Evolutionary conservation across 2,329 filamentous ascomycete genomes (phyloP).

Genomic region (Cercospora beticola): DNA sequence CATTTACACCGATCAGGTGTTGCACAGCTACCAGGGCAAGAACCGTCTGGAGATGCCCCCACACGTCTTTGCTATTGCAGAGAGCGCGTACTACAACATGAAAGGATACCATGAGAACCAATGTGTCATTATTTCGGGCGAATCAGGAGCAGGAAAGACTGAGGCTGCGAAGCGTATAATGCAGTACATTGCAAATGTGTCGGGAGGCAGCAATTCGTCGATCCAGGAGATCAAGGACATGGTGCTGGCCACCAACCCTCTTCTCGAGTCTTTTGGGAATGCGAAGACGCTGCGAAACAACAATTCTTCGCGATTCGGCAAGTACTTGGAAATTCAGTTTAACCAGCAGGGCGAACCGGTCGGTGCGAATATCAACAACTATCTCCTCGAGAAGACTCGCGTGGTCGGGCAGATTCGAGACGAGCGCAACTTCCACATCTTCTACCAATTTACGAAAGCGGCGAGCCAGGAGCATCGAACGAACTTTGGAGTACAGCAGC

Average conservation of each 20-base stretch:
- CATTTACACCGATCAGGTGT: constrained; percentile 93
- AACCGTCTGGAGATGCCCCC: constrained; percentile 84
- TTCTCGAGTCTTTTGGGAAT: constrained; percentile 97
- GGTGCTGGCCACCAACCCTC: constrained; percentile 95
- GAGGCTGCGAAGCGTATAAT: constrained; percentile 98
- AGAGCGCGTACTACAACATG: constrained; percentile 98
- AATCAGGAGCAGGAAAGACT: constrained; percentile 97
- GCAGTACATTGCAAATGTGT: constrained; percentile 99
- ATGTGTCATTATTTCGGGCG: constrained; percentile 98
- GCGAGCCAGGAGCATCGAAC: constrained; percentile 84
- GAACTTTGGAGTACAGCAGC: constrained; percentile 85
- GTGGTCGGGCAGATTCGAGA: constrained; percentile 93
- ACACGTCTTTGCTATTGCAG: constrained; percentile 96
- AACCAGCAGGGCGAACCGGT: constrained; percentile 87
- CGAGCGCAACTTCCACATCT: constrained; percentile 98
- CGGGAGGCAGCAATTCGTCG: constrained; percentile 76
- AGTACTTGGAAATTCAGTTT: constrained; percentile 97
- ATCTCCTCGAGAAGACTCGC: constrained; percentile 89
- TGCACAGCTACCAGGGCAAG: constrained; percentile 93
- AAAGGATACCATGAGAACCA: constrained; percentile 99
- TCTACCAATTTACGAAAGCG: constrained; percentile 97
- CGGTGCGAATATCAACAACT: constrained; percentile 97
- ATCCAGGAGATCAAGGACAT: constrained; percentile 99
- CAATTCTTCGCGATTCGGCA: constrained; percentile 97
- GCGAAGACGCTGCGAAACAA: constrained; percentile 98